Evolutionary conservation across 2,329 filamentous ascomycete genomes (phyloP).

Genomic region (Trichothecium roseum): DNA sequence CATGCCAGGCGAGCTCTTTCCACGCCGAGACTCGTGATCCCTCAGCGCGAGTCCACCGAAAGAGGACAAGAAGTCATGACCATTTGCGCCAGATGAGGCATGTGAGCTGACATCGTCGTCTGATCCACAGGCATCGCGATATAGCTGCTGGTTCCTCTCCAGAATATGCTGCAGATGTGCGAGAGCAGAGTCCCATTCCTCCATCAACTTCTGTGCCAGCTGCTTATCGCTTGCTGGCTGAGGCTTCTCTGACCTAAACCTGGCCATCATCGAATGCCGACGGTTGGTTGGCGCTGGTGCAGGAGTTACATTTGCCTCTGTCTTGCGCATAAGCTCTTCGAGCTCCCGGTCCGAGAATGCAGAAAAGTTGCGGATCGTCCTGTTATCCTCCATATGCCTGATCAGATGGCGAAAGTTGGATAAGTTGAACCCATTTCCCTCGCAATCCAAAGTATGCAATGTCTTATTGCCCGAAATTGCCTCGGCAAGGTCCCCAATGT

Average conservation of each 20-base stretch:
- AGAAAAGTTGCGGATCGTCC: constrained; percentile 32
- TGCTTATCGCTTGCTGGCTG: constrained; percentile 15
- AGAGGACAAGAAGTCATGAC: constrained; percentile 18
- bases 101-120: constrained; percentile 6
- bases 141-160: constrained; percentile 21
- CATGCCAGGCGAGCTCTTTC: constrained; percentile 9
- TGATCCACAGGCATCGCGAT: constrained; percentile 10
- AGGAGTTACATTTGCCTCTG: constrained; percentile 13
- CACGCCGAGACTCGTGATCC: constrained; percentile 17
- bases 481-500: constrained; percentile 40
- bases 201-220: constrained; percentile 24
- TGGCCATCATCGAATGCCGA: constrained; percentile 22
- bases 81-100: constrained; percentile 7
- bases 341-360: constrained; percentile 27
- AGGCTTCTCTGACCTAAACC: constrained; percentile 20
- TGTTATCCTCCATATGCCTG: constrained; percentile 30
- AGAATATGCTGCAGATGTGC: constrained; percentile 21
- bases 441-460: constrained; percentile 42
- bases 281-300: constrained; percentile 11
- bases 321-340: constrained; percentile 21
- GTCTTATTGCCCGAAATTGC: constrained; percentile 37
- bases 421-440: constrained; percentile 43
- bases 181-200: constrained; percentile 26
- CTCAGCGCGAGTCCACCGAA: constrained; percentile 26
- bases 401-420: constrained; percentile 38